Conservation (phyloP, 768 basidiomycete species). For the Tubosaeta sp. region DNA sequence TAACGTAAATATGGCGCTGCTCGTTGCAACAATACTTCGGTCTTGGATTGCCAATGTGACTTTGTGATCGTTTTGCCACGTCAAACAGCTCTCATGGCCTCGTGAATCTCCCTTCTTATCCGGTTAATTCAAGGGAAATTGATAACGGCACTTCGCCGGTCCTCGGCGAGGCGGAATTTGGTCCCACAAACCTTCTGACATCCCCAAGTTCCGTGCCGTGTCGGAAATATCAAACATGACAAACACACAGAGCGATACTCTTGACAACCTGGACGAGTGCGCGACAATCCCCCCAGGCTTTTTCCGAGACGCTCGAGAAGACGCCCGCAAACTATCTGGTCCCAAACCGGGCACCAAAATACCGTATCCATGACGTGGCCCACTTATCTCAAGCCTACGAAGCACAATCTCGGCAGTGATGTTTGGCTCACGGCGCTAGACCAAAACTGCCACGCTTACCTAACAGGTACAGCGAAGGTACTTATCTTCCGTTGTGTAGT, state of each 20-base stretch:
- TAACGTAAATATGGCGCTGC: not conserved
- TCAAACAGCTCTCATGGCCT: not conserved
- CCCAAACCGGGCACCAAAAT: not conserved
- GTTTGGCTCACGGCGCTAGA: not conserved
- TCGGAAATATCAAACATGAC: not conserved
- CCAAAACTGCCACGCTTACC: not conserved
- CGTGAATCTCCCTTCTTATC: not conserved
- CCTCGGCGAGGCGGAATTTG: not conserved
- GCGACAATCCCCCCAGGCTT: not conserved
- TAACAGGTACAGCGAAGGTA: not conserved
- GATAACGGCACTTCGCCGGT: not conserved
- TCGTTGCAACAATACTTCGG: not conserved
- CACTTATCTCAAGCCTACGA: no score
- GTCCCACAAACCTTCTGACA: not conserved
- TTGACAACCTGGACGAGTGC: not conserved
- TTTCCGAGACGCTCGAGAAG: not conserved
- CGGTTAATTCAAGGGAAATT: not conserved
- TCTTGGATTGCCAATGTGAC: not conserved
- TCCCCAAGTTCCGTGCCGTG: not conserved
- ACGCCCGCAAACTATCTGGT: not conserved
- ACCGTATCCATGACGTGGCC: not conserved
- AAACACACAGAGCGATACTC: not conserved
- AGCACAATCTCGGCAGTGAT: no score
- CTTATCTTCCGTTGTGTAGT: not conserved
- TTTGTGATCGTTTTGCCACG: not conserved